phyloP scores from a whole-genome alignment of 306 rosid species.

The Cucumis cinereus region DNA sequence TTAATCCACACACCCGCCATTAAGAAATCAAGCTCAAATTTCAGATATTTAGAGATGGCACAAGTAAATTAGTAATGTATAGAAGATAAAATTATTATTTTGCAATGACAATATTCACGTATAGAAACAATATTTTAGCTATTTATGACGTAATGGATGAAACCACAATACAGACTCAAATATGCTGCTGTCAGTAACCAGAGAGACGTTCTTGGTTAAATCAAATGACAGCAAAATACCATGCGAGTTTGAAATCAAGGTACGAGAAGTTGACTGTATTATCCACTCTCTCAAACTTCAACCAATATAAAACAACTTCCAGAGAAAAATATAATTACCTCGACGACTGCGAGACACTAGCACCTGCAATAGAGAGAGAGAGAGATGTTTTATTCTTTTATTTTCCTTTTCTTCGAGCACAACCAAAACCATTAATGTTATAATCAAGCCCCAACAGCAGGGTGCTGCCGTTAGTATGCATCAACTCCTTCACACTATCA shows the following conservation, averaged over 20 bases:
- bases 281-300: not conserved
- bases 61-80: not conserved
- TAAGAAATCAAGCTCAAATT: no score
- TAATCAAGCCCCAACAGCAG: not conserved
- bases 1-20: no score
- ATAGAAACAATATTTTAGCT: not conserved
- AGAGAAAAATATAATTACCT: not conserved
- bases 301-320: constrained; percentile 2
- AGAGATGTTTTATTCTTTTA: not conserved
- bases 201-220: not conserved
- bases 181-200: not conserved
- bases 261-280: not conserved
- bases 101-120: not conserved
- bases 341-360: not conserved
- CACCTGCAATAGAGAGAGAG: not conserved
- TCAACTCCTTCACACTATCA: not conserved
- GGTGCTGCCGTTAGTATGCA: not conserved
- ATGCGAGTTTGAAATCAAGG: not conserved
- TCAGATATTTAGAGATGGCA: not conserved
- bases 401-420: not conserved
- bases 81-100: not conserved
- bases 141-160: not conserved
- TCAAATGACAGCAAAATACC: not conserved
- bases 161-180: not conserved
- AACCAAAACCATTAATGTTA: not conserved